Evolutionary conservation across 805 yeast species (phyloP).

Genomic region (Ogataea ganodermae): DNA sequence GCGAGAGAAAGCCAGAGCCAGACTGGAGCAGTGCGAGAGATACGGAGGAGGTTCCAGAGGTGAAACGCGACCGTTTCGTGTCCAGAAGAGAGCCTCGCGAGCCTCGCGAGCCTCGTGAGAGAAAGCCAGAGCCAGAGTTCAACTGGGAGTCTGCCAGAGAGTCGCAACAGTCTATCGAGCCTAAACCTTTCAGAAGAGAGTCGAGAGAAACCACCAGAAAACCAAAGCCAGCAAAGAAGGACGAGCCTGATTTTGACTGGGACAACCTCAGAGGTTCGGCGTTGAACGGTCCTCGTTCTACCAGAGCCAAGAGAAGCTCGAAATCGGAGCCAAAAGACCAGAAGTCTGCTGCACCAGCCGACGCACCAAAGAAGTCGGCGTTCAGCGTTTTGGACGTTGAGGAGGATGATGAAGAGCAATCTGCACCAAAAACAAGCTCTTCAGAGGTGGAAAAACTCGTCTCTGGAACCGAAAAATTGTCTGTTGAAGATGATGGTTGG

Average conservation of each 20-base stretch:
- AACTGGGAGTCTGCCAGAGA: slow-evolving; percentile 48
- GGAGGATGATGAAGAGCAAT: slow-evolving; percentile 52
- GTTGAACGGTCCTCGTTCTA: slow-evolving; percentile 8
- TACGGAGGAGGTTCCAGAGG: slow-evolving; percentile 25
- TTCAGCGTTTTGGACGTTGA: slow-evolving; percentile 53
- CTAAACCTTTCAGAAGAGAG: slow-evolving; percentile 14
- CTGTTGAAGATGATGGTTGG: slow-evolving; percentile 47
- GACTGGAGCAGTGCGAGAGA: slow-evolving; percentile 57
- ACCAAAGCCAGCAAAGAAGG: slow-evolving; percentile 15
- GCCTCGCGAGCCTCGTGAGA: slow-evolving; percentile 19
- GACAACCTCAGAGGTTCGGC: slow-evolving; percentile 29
- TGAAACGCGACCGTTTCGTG: slow-evolving; percentile 21
- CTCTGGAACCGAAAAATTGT: slow-evolving; percentile 37
- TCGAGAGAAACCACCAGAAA: slow-evolving; percentile 16
- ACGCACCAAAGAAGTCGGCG: slow-evolving; percentile 43
- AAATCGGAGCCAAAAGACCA: slow-evolving; percentile 20
- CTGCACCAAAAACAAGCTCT: not conserved
- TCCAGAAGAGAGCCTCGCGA: slow-evolving; percentile 27
- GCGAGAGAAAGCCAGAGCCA: slow-evolving; percentile 56
- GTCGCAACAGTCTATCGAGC: slow-evolving; percentile 27
- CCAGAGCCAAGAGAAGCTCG: slow-evolving; percentile 5
- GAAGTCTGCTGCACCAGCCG: slow-evolving; percentile 31
- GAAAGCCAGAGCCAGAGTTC: slow-evolving; percentile 42
- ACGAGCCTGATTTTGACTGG: slow-evolving; percentile 25
- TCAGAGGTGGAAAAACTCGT: slow-evolving; percentile 17